phyloP scores from a whole-genome alignment of 129 eudicot species.

The Erigeron canadensis region DNA sequence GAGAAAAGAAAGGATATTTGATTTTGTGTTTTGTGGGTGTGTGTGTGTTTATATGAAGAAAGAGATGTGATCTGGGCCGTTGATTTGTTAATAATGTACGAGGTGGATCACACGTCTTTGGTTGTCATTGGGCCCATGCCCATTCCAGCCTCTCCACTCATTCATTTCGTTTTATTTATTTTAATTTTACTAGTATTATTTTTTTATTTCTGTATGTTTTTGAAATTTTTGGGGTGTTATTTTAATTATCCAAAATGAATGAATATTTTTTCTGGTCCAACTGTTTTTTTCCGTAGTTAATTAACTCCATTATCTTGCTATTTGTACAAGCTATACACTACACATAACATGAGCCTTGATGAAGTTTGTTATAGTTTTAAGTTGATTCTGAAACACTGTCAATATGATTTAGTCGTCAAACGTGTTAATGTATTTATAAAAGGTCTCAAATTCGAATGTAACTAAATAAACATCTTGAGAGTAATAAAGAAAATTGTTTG shows the following conservation, averaged over 20 bases:
- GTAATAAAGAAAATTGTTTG: no score
- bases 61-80: constrained; percentile 17
- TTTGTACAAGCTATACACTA: no score
- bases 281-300: neutral
- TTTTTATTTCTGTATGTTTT: neutral
- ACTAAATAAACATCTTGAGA: no score
- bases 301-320: neutral
- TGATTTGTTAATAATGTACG: constrained; percentile 14
- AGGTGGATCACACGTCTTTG: constrained; percentile 28
- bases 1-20: neutral
- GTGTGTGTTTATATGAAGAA: constrained; percentile 12
- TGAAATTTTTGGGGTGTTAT: neutral
- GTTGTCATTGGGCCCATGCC: constrained; percentile 18
- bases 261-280: neutral
- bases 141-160: constrained; percentile 17
- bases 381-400: no score
- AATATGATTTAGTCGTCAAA: no score
- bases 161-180: neutral
- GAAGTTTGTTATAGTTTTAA: no score
- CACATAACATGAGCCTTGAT: no score
- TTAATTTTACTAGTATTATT: neutral
- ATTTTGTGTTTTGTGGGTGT: neutral
- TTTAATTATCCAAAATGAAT: neutral
- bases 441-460: no score
- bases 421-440: no score